Base-by-base conservation (phyloP, 1,284 basidiomycete species). In the Leccinum subatratum region DNA sequence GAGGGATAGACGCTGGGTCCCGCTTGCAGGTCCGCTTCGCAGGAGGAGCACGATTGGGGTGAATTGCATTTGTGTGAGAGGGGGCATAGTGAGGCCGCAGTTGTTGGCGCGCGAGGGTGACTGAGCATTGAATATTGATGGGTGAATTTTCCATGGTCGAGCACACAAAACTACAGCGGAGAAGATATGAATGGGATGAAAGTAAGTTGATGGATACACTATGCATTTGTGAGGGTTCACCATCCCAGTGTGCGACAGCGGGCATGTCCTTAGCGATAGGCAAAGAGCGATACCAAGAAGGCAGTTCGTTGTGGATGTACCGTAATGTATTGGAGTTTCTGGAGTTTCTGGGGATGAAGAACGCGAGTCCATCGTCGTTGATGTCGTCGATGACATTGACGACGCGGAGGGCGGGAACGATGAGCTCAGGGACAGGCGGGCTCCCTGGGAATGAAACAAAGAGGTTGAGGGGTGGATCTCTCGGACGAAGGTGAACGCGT, bases 311-410 rank as follows among this genome's bases (percentile, higher is more conserved):
- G 61, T 84, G 84, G 64, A 85, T 83, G 68, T 77, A 12, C n/a
- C n/a, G n/a, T n/a, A n/a, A n/a, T 81, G 77, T 64, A 73, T 90
- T 87, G 11, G 84, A 84, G 0, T 79, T 64, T 88, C 87, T 66
- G 90, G 89, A 1, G 90, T 90, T 56, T 81, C 78, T 3, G 90
- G 90, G 0, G 89, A 88, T 4, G 88, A 83, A 6, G 89, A 90
- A 58, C 89, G 89, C 48, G 90, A 89, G 73, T 79, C 80, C 71
- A 83, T 79, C n/a, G 81, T 81, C 60, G 82, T 81, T 63, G 82
- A 78, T 16, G 86, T 39, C 37, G 85, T 85, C 70, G 85, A 82
- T 69, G 88, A 86, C 82, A 81, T 80, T n/a, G 61, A 16, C 30
- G 56, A 63, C 66, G 63, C 64, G 51, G 32, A 42, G 63, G 63